Evolutionary conservation across 345 rosid genomes (phyloP).

Genomic region (Aquilaria malaccensis): DNA sequence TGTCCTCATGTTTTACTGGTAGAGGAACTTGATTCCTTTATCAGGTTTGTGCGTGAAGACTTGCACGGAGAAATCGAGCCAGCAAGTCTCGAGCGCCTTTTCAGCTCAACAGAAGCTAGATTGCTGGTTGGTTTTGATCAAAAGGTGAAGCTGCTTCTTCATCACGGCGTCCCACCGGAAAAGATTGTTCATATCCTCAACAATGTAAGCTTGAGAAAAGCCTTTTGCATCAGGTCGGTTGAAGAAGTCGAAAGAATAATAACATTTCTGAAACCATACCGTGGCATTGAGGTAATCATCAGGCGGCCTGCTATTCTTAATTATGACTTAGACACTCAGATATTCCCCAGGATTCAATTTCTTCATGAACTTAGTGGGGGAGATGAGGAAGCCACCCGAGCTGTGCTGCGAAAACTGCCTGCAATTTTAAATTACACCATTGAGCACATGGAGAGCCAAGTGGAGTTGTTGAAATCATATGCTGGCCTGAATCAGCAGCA

Average conservation of each 20-base stretch:
- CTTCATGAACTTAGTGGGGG: slow-evolving; percentile 60
- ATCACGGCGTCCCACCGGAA: slow-evolving; percentile 40
- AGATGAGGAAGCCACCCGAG: slow-evolving; percentile 47
- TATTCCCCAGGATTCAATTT: slow-evolving; percentile 54
- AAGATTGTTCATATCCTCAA: slow-evolving; percentile 52
- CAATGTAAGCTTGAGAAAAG: slow-evolving; percentile 51
- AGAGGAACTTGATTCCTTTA: slow-evolving; percentile 35
- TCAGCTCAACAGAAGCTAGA: slow-evolving; percentile 30
- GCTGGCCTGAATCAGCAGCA: slow-evolving; percentile 51
- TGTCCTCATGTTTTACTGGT: slow-evolving; percentile 41
- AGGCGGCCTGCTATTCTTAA: slow-evolving; percentile 54
- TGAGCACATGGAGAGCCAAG: slow-evolving; percentile 49
- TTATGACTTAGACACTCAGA: slow-evolving; percentile 48
- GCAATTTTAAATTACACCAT: slow-evolving; percentile 46
- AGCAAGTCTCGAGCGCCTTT: slow-evolving; percentile 41
- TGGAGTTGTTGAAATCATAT: slow-evolving; percentile 50
- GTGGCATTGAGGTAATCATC: slow-evolving; percentile 49
- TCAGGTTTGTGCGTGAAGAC: slow-evolving; percentile 34
- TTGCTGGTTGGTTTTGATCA: slow-evolving; percentile 46
- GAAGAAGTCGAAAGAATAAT: slow-evolving; percentile 53
- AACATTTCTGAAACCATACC: slow-evolving; percentile 47
- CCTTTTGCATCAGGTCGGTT: slow-evolving; percentile 43
- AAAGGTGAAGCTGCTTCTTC: slow-evolving; percentile 45
- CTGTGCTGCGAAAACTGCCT: slow-evolving; percentile 52
- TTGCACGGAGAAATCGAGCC: slow-evolving; percentile 46